Base-by-base conservation (phyloP, 352 stramenopile genomes). In the Pythium rishiriense region DNA sequence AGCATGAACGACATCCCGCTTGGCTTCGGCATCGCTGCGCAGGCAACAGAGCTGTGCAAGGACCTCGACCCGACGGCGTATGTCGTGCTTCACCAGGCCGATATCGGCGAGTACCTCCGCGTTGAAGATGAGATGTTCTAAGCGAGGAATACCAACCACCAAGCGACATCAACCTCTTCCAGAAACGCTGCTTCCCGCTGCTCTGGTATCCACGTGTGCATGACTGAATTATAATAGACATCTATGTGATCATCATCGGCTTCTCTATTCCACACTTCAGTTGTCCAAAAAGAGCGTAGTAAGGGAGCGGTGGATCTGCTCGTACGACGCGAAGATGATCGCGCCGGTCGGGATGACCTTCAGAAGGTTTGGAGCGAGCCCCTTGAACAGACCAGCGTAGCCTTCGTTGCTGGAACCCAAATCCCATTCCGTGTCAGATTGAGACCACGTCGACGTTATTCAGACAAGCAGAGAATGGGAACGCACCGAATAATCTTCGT, bases 81-180 rank as follows among this genome's bases (percentile, higher is more conserved):
- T 80, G 97, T 99, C 10, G 97, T 99, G 57, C 81, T 99, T 46
- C 98, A 99, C 80, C 98, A 99, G 76, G 97, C 93, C 29, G 98
- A 99, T 86, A 98, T 99, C 57, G 98, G 98, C 59, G 98, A 99
- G 78, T 99, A 99, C 83, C 85, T 99, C 46, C 85, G 98, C 76
- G 85, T 98, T 48, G 98, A 99, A 86, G 96, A 99, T 66, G 95
- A 98, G 73, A 96, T 98, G 82, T 98, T 98, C 86, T 98, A 95
- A 90, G 58, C 58, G 35, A 10, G 17, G 39, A 59, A 35, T 14
- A 19, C 2, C 24, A 37, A 10, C 14, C 15, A 49, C 22, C 31
- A 41, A 17, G 35, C 14, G 12, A 17, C 14, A 42, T 17, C 45
- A 29, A 58, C n/a, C 31, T 14, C 35, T 48, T 52, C 52, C 12